Evolutionary conservation across 2,329 filamentous ascomycete genomes (phyloP), one percentile per base, ranked within the genome.

Genomic region (Pseudodiploospora longispora): DNA sequence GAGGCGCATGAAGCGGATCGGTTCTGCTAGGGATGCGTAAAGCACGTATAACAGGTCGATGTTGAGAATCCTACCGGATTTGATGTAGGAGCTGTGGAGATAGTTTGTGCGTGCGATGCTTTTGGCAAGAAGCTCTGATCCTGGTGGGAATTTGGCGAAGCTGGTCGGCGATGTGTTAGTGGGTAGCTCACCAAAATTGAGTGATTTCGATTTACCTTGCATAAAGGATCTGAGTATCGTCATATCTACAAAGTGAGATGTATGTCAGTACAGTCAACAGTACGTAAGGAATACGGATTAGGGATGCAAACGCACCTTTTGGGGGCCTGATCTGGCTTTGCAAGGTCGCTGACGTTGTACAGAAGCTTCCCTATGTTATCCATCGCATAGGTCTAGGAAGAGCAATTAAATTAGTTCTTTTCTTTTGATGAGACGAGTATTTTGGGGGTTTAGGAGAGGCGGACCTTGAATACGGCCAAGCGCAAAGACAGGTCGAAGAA

Each of bases 11-110:
- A 83, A 88, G 10, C 73, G 68, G 30, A 76, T 61, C 1, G 85
- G 83, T 56, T 88, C 80, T 1, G 74, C 66, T 12, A 84, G 72
- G 57, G 87, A 87, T 0, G 87, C 69, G 37, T 66, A 66, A 4
- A 68, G 59, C 5, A 64, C 64, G 47, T 69, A 67, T 10, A 69
- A 56, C 7, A 69, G 37, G 32, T 69, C 65, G 30, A 59, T 54
- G 38, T 68, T 64, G 33, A 49, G 47, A 38, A 68, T 68, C 41
- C 61, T 63, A 28, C 61, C 60, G 9, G 55, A 46, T 40, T 64
- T 60, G 47, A 61, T 55, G 45, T 62, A 69, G 3, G 62, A 59
- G 10, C 53, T 52, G 41, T 69, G 66, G 0, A 69, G 51, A 29
- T 59, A 68, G 47, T 68, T 68, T 55, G 67, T 67, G 27, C 66